Evolutionary conservation across 306 rosid genomes (phyloP), one percentile per base, ranked within the genome.

Genomic region (Acacia crassicarpa): DNA sequence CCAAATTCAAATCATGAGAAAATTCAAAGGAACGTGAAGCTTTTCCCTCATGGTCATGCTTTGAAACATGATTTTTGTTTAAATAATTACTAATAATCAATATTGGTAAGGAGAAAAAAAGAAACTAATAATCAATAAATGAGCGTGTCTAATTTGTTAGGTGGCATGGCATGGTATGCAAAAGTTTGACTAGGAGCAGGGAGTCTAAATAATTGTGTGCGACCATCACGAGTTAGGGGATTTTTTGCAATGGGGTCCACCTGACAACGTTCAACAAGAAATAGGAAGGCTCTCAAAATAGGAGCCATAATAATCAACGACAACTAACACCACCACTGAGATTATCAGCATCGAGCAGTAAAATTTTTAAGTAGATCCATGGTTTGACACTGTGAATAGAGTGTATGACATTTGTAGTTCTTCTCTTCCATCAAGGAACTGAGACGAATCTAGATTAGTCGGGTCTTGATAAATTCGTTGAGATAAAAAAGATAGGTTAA

Each of bases 151-250:
- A 71, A 51, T 62, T 51, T 69, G 44, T 40, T 69, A 20, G 73
- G 44, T 68, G 59, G 59, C 59, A 53, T 6, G 73, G 73, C 59
- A 53, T 19, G 73, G 73, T 73, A 59, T 82, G 67, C 79, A 62
- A 75, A 78, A 82, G 73, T 75, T 76, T 83, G 87, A 86, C 83
- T 80, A 70, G 77, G 85, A 72, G 78, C 83, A 72, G 13, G 13
- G 80, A 65, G 86, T 67, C 69, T 56, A 74, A 73, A 25, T 73
- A 81, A 74, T 80, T 71, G 86, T 76, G 25, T 54, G 62, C 22
- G 62, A 54, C 62, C 20, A 54, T 54, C 80, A 72, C 77, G 82
- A 72, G 68, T 38, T 41, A 38, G 33, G 77, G 72, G 80, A 86
- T 79, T 76, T 82, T 77, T 43, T 45, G 16, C 20, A 61, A 32